A percentile compares a stretch with the other conserved stretches of the same genome.
Conservation (phyloP, 1,284 basidiomycete species). For the Leccinum cinnamomeum region DNA sequence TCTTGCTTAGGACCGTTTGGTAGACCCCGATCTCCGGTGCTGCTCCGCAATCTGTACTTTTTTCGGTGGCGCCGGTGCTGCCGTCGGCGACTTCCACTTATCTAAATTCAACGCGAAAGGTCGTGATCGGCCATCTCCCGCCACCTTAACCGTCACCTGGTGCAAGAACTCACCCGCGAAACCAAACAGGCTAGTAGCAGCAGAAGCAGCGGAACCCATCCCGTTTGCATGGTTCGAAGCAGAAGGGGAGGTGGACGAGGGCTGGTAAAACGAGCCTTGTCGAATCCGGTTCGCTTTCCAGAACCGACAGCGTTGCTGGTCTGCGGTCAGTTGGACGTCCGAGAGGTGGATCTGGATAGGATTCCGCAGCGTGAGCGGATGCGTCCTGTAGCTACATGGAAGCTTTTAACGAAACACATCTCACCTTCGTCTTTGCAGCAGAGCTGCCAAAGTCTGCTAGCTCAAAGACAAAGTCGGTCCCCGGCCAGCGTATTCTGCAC, state of each 20-base stretch:
- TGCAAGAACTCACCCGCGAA: constrained; percentile 22
- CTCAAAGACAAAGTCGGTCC: constrained; percentile 31
- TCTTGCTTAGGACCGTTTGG: constrained; percentile 5
- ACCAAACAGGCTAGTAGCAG: constrained; percentile 17
- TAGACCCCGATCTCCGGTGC: constrained; percentile 2
- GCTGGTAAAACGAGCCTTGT: constrained; percentile 31
- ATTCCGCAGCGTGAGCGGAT: not conserved
- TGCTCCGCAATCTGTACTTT: constrained; percentile 25
- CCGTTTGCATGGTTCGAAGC: constrained; percentile 13
- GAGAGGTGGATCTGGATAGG: constrained; percentile 23
- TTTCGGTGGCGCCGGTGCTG: constrained; percentile 12
- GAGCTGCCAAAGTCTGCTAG: constrained; percentile 28
- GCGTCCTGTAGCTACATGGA: not conserved
- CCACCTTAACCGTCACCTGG: not conserved
- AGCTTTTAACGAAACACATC: not conserved
- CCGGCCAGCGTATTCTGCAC: constrained; percentile 33
- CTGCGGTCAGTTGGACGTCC: constrained; percentile 25
- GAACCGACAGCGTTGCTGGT: constrained; percentile 31
- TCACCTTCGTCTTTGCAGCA: constrained; percentile 33
- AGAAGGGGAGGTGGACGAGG: constrained; percentile 14
- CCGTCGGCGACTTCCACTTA: constrained; percentile 26
- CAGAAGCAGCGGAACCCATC: constrained; percentile 10
- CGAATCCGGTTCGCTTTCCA: constrained; percentile 33
- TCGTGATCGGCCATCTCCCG: not conserved
- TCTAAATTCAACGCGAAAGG: constrained; percentile 14